A percentile compares a stretch with the other conserved stretches of the same genome.
phyloP scores from a whole-genome alignment of 768 basidiomycete species.

The Sistotremastrum niveocremeum region DNA sequence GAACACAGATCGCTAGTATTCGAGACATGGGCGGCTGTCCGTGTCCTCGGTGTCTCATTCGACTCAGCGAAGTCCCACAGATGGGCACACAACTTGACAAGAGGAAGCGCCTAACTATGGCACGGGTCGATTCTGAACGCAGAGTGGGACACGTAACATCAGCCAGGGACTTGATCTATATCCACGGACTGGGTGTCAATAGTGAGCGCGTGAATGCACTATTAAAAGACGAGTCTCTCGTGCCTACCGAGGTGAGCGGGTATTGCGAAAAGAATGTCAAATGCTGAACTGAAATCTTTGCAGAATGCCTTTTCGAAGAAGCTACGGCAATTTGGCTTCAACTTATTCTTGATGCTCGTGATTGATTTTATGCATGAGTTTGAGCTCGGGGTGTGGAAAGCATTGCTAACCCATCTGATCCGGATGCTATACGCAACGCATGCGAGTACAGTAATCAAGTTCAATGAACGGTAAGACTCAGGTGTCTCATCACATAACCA shows the following conservation, averaged over 20 bases:
- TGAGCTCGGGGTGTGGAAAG: constrained; percentile 27
- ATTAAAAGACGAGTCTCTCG: constrained; percentile 16
- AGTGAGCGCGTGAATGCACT: constrained; percentile 14
- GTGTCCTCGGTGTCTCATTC: constrained; percentile 25
- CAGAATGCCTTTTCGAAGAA: constrained; percentile 25
- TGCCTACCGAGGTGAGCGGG: constrained; percentile 17
- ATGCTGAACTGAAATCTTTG: background rate
- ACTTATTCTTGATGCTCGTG: constrained; percentile 16
- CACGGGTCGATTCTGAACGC: constrained; percentile 7
- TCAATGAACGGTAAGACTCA: too few relatives aligned
- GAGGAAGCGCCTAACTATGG: background rate
- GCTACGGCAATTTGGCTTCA: constrained; percentile 10
- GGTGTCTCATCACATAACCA: too few relatives aligned
- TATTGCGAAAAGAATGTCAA: constrained; percentile 5
- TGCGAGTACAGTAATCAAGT: too few relatives aligned
- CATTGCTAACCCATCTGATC: constrained; percentile 23
- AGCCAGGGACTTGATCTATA: constrained; percentile 16
- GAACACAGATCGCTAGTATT: constrained; percentile 24
- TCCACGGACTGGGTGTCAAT: constrained; percentile 14
- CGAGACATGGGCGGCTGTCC: constrained; percentile 25
- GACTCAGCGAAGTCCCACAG: constrained; percentile 14
- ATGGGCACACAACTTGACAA: constrained; percentile 17
- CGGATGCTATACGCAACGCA: constrained; percentile 18
- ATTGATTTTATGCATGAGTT: constrained; percentile 28
- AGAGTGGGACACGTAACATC: constrained; percentile 3